Conservation (phyloP, 2,329 filamentous ascomycete genomes). For the Coniochaeta prunicola region DNA sequence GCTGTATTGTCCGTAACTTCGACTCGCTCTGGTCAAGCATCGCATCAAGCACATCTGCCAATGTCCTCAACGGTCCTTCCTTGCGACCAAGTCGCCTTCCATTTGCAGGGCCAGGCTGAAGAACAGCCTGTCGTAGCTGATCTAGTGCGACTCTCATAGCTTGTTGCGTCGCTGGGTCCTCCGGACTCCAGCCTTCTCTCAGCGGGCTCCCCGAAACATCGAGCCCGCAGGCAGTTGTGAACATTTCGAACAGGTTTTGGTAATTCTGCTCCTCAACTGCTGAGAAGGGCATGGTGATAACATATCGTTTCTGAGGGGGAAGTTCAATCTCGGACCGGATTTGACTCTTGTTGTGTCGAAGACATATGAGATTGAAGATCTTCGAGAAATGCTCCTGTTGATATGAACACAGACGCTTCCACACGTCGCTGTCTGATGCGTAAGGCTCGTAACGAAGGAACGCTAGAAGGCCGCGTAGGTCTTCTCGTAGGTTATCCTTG, state of each 20-base stretch:
- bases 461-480: conserved; percentile 71
- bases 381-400: conserved; percentile 58
- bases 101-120: conserved; percentile 70
- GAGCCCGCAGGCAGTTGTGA: conserved; percentile 64
- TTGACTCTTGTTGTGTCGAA: conserved; percentile 79
- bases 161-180: conserved; percentile 50
- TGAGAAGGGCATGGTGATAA: conserved; percentile 86
- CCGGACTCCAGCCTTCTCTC: conserved; percentile 55
- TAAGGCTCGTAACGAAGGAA: conserved; percentile 79
- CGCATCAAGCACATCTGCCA: conserved; percentile 76
- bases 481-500: conserved; percentile 51
- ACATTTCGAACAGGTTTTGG: conserved; percentile 63
- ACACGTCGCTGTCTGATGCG: conserved; percentile 54
- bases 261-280: conserved; percentile 90
- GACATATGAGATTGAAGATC: conserved; percentile 64
- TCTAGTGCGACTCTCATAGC: conserved; percentile 75
- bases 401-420: conserved; percentile 56
- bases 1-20: conserved; percentile 59
- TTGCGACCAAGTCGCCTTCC: conserved; percentile 56
- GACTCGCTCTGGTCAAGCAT: conserved; percentile 86
- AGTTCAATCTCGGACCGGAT: conserved; percentile 73
- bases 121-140: conserved; percentile 70
- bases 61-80: conserved; percentile 65
- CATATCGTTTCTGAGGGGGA: conserved; percentile 75
- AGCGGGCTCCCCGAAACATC: conserved; percentile 56